Percentiles rank a stretch among this genome's conserved stretches.
phyloP scores from a whole-genome alignment of 1,284 basidiomycete genomes.

The Trametes pubescens region DNA sequence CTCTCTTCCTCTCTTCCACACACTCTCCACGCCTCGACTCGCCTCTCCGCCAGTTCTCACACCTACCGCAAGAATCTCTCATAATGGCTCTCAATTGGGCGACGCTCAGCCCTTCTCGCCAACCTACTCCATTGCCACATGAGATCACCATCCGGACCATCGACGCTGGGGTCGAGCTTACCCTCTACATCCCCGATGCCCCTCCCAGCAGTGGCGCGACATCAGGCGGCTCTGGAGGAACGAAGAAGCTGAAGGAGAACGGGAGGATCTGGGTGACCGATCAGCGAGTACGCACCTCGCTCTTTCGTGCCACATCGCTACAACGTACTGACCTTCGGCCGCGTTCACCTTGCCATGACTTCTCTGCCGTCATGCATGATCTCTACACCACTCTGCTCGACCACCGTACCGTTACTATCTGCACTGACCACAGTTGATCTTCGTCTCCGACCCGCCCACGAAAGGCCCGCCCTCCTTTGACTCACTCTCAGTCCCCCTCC shows the following conservation, averaged over 20 bases:
- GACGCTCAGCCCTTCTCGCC: constrained; percentile 65
- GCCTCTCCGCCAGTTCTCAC: neutral
- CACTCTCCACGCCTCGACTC: neutral
- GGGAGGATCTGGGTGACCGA: constrained; percentile 74
- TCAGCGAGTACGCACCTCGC: constrained; percentile 61
- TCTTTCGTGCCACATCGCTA: constrained; percentile 1
- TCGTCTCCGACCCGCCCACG: constrained; percentile 52
- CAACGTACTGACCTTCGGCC: constrained; percentile 11
- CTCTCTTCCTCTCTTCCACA: neutral
- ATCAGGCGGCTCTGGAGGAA: constrained; percentile 60
- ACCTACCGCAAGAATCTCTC: neutral
- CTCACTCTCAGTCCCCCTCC: constrained; percentile 66
- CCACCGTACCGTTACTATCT: too few species aligned
- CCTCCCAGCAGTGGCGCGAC: constrained; percentile 50
- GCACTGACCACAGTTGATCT: constrained; percentile 62
- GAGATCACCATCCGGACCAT: constrained; percentile 67
- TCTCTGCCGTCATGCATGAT: too few species aligned
- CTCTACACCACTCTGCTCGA: too few species aligned
- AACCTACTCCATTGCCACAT: constrained; percentile 69
- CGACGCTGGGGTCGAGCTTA: constrained; percentile 64
- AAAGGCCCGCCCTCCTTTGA: constrained; percentile 48
- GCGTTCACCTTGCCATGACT: neutral
- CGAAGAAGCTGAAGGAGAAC: constrained; percentile 63
- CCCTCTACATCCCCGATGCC: constrained; percentile 62
- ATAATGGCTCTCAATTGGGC: constrained; percentile 83